Base-by-base conservation (phyloP, 306 rosid genomes). In the Citrullus amarus region DNA sequence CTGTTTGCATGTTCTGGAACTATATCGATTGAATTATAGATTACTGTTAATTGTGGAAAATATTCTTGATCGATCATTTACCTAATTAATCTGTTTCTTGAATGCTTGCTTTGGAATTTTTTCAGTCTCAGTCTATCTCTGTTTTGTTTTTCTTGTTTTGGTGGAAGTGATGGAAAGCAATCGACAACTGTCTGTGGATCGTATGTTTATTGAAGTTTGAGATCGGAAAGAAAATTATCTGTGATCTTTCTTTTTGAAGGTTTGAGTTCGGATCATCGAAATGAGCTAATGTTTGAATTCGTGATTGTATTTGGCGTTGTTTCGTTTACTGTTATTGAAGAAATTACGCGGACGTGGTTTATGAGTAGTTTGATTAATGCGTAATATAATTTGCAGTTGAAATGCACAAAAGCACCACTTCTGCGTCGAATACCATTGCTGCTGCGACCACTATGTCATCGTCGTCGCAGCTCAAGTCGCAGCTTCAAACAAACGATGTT, bases 371-470 rank as follows among this genome's bases (percentile, higher is more conserved):
- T 73, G 77, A 30, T 73, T 8, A 51, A 50, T 30, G 12, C 28
- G 59, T 8, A 22, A 14, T 4, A 28, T 30, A 1, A 73, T 73
- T 16, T 73, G 61, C 60, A 73, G 77, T 73, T 50, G 77, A 82
- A 80, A 91, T 92, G 97, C 91, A 80, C 54, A 86, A 77, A 70
- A 88, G 87, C 67, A 81, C 80, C 72, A 79, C 78, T 50, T 82
- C 88, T 70, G 79, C 85, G 20, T 79, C 92, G 74, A 81, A 72
- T 14, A 82, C 16, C 53, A 79, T 39, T 82, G 82, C 69, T 84
- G 88, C 77, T 68, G 25, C 68, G 85, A 30, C 86, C 76, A 50
- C 79, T 22, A 81, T 60, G 50, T 13, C 84, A 3, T 30, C 82
- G 63, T 73, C 84, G 62, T 79, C 84, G 41, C 57, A 53, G 30